These are phyloP conservation scores for Plantago ovata DNA, from an alignment of 257 asterid species.

Conservation along the genomic window DNA sequence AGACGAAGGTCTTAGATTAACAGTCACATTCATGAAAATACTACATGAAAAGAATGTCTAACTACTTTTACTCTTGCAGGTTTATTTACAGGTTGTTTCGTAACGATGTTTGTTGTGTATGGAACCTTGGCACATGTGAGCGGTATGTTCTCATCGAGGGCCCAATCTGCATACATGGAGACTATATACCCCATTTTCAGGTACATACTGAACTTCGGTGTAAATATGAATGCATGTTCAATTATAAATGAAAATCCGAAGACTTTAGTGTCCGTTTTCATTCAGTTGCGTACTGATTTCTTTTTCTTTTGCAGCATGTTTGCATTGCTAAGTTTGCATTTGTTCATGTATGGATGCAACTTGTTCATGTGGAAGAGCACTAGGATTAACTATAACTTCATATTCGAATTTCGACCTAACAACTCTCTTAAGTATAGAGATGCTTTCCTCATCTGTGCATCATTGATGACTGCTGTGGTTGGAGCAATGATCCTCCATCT, in stretches of 20 bases:
- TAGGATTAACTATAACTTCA: conserved; percentile 80
- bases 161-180: conserved; percentile 59
- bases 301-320: conserved; percentile 64
- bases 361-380: conserved; percentile 81
- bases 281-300: not conserved
- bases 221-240: too few relatives aligned
- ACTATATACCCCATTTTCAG: conserved; percentile 92
- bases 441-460: conserved; percentile 80
- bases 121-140: conserved; percentile 82
- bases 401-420: conserved; percentile 67
- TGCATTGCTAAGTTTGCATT: conserved; percentile 86
- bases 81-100: conserved; percentile 83
- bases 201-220: conserved; percentile 24
- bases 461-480: conserved; percentile 82
- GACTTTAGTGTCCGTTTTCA: not conserved
- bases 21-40: too few relatives aligned
- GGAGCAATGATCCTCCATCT: conserved; percentile 75
- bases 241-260: too few relatives aligned
- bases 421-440: conserved; percentile 79
- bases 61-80: conserved; percentile 41
- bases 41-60: not conserved
- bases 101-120: conserved; percentile 67
- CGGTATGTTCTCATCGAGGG: conserved; percentile 64
- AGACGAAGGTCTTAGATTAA: not conserved
- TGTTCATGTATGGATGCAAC: conserved; percentile 91